Evolutionary conservation across 2,329 filamentous ascomycete genomes (phyloP).

Genomic region (Helotiales sp.): DNA sequence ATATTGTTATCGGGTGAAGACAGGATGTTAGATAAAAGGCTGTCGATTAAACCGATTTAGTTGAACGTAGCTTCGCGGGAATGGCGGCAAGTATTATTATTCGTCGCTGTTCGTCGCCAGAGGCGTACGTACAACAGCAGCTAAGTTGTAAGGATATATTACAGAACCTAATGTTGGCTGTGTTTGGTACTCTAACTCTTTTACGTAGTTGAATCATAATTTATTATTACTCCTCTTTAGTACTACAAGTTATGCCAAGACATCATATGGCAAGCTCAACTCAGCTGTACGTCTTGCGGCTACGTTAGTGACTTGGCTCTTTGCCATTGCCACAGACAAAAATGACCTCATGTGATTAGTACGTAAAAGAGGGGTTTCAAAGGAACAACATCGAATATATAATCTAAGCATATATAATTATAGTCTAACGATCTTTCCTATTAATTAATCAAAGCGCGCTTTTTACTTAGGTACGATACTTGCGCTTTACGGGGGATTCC

Average conservation of each 20-base stretch:
- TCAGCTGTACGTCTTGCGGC: no score
- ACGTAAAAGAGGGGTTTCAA: no score
- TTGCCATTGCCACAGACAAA: no score
- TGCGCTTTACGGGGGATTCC: no score
- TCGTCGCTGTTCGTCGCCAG: no score
- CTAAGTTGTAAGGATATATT: no score
- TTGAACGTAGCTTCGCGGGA: neutral
- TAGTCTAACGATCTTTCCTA: no score
- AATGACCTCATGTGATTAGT: neutral
- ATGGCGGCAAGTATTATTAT: neutral
- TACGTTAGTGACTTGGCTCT: neutral
- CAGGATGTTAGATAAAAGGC: neutral
- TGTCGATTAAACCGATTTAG: neutral
- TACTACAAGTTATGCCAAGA: neutral
- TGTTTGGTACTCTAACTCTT: neutral
- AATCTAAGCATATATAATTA: no score
- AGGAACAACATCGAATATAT: no score
- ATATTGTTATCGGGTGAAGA: neutral
- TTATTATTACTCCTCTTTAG: neutral
- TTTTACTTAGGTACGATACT: no score
- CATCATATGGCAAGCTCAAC: neutral
- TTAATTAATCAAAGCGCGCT: no score
- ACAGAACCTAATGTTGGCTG: neutral
- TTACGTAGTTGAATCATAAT: neutral
- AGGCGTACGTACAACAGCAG: no score